Conservation (phyloP, 1,284 basidiomycete genomes). For the Marasmius sp. region DNA sequence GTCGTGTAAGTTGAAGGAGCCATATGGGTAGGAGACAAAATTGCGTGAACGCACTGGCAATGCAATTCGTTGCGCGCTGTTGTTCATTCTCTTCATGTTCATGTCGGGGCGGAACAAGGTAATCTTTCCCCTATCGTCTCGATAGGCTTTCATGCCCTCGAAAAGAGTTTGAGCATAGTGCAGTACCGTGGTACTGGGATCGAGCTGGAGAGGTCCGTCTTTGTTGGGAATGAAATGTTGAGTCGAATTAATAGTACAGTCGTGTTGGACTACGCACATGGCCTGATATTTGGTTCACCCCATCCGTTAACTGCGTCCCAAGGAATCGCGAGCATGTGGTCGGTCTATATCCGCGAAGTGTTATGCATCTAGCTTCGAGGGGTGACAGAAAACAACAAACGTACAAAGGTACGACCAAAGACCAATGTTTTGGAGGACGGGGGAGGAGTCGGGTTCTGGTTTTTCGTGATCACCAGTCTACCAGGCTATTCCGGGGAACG, state of each 20-base stretch:
- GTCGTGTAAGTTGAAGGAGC: constrained; percentile 6
- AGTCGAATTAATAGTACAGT: not conserved
- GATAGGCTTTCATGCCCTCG: constrained; percentile 97
- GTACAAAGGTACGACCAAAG: constrained; percentile 73
- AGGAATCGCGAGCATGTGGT: constrained; percentile 90
- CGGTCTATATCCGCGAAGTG: constrained; percentile 51
- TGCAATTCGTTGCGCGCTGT: constrained; percentile 70
- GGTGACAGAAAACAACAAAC: constrained; percentile 21
- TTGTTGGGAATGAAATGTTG: constrained; percentile 1
- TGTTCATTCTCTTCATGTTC: constrained; percentile 96
- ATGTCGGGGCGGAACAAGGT: constrained; percentile 96
- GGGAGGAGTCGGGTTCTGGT: constrained; percentile 46
- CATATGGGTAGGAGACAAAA: not conserved
- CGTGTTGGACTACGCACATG: constrained; percentile 53
- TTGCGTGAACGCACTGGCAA: constrained; percentile 59
- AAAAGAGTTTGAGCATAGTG: constrained; percentile 94
- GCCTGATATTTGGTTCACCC: constrained; percentile 81
- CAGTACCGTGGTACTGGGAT: constrained; percentile 86
- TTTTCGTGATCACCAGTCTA: constrained; percentile 45
- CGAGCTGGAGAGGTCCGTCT: constrained; percentile 77
- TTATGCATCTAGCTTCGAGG: constrained; percentile 10
- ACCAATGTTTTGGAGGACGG: constrained; percentile 56
- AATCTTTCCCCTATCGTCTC: constrained; percentile 75
- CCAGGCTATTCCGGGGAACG: constrained; percentile 26
- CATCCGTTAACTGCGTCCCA: constrained; percentile 80